These are phyloP conservation scores for Chondrus crispus DNA, from an alignment of 23 red algal genomes.

Conservation along the genomic window DNA sequence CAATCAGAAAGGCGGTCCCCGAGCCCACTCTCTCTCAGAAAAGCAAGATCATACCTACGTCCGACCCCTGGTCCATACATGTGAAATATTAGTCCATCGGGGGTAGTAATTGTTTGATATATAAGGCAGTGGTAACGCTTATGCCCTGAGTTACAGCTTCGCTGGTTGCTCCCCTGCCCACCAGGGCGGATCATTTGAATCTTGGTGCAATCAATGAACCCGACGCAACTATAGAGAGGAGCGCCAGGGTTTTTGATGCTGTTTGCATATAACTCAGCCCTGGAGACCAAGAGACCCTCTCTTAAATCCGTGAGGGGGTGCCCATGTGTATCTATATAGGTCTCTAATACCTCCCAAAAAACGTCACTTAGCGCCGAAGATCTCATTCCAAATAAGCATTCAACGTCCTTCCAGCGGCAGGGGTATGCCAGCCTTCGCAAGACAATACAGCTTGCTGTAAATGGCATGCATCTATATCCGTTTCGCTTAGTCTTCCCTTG, in stretches of 20 bases:
- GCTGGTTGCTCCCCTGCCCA: background rate
- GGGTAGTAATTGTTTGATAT: constrained; percentile 22
- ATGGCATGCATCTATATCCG: constrained; percentile 10
- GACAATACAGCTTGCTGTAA: constrained; percentile 10
- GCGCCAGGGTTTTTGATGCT: background rate
- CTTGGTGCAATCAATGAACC: constrained; percentile 50
- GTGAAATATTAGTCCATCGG: constrained; percentile 11
- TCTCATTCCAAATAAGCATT: background rate
- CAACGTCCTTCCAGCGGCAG: constrained; percentile 9
- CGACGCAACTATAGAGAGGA: background rate
- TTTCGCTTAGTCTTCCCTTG: background rate
- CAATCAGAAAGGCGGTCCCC: background rate
- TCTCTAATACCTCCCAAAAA: constrained; percentile 24
- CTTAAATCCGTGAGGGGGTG: background rate
- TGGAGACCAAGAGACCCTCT: background rate
- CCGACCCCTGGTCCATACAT: background rate
- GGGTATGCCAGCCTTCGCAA: background rate
- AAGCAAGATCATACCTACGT: constrained; percentile 15
- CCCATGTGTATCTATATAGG: background rate
- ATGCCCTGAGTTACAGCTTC: constrained; percentile 6
- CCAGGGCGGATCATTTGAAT: constrained; percentile 1
- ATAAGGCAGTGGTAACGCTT: background rate
- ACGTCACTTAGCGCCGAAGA: background rate
- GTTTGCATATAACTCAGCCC: background rate
- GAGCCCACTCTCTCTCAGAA: background rate